Evolutionary conservation across 441 rosid species (phyloP).

Genomic region (Aquilaria agallochum): DNA sequence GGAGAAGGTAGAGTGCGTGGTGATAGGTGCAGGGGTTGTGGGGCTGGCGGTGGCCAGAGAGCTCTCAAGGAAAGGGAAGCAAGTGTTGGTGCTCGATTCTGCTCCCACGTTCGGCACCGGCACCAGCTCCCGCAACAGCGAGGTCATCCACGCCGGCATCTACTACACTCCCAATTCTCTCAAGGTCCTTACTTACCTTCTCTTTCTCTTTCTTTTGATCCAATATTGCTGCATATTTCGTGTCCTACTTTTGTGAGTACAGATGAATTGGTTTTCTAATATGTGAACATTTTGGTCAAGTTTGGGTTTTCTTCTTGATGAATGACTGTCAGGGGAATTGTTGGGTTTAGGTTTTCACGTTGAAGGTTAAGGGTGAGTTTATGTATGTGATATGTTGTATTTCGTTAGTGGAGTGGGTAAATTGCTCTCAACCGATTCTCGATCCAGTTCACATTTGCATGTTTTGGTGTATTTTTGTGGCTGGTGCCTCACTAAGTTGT

Average conservation of each 20-base stretch:
- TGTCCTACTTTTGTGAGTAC: neutral
- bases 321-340: neutral
- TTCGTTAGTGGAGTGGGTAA: neutral
- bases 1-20: constrained; percentile 80
- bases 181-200: constrained; percentile 40
- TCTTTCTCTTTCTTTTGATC: neutral
- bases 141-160: constrained; percentile 93
- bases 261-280: neutral
- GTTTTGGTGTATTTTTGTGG: neutral
- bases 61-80: constrained; percentile 53
- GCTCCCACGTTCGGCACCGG: constrained; percentile 78
- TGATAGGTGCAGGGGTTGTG: constrained; percentile 89
- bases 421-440: too few species aligned
- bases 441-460: neutral
- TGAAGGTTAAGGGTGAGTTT: too few species aligned
- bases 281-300: neutral
- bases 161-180: constrained; percentile 75
- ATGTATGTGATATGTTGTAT: too few species aligned
- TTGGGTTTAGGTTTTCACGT: too few species aligned
- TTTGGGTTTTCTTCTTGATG: neutral
- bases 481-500: neutral
- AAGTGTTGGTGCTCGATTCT: constrained; percentile 76
- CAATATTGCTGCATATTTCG: neutral
- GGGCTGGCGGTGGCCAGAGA: constrained; percentile 80
- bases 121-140: constrained; percentile 85